Percentiles rank a stretch among this genome's conserved stretches.
Evolutionary conservation across 768 basidiomycete genomes (phyloP).

Genomic region (Sporobolomyces phaffii): DNA sequence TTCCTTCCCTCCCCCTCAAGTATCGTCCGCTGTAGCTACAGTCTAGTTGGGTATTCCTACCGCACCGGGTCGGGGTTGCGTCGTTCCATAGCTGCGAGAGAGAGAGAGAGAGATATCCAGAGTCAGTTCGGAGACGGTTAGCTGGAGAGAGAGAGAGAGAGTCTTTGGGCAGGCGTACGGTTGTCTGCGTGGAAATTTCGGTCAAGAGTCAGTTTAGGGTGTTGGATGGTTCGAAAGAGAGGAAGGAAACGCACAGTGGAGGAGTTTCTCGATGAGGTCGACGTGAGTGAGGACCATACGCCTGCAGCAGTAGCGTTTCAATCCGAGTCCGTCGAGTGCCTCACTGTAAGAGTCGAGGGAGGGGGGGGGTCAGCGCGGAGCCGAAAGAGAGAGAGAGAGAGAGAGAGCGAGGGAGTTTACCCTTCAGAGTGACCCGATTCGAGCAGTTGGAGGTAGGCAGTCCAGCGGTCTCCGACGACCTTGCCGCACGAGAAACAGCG

Average conservation of each 20-base stretch:
- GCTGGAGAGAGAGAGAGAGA: not conserved
- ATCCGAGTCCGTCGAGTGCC: constrained; percentile 76
- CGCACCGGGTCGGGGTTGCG: constrained; percentile 28
- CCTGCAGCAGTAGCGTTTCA: constrained; percentile 92
- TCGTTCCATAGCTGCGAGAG: constrained; percentile 42
- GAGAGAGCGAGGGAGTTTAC: constrained; percentile 52
- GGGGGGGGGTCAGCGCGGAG: not conserved
- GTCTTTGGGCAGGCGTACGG: too few relatives aligned
- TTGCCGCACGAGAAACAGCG: constrained; percentile 88
- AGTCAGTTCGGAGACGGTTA: not conserved
- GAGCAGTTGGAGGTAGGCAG: constrained; percentile 66
- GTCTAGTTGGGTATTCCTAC: not conserved
- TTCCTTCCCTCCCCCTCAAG: too few relatives aligned
- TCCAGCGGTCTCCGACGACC: constrained; percentile 96
- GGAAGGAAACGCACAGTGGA: constrained; percentile 67
- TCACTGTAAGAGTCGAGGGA: constrained; percentile 56
- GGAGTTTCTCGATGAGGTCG: constrained; percentile 90
- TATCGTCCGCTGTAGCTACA: too few relatives aligned
- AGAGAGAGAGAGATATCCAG: not conserved
- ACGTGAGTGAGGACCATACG: constrained; percentile 97
- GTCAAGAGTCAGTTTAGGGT: too few relatives aligned
- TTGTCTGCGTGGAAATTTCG: constrained; percentile 16
- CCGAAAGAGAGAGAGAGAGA: constrained; percentile 12
- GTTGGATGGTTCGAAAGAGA: too few relatives aligned
- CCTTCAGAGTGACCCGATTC: constrained; percentile 79